Percentiles rank a stretch among this genome's conserved stretches.
Conservation (phyloP, 371 early-diverging fungal species). For the Mortierella sp. region DNA sequence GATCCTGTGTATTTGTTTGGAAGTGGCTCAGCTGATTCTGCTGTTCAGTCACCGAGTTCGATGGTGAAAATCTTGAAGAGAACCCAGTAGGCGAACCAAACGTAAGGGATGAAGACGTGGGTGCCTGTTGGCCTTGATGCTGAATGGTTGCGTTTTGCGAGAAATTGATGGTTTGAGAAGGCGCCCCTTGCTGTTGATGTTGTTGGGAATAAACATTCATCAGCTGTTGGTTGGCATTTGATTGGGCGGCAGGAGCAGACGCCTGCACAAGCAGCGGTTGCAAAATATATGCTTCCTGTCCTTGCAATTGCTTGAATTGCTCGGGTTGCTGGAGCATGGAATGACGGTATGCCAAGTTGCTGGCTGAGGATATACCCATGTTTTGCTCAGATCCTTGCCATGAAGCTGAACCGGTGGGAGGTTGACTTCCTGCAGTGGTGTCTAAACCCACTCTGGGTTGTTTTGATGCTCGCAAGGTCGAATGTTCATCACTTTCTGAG, state of each 20-base stretch:
- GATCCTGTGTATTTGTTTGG: slow-evolving; percentile 20
- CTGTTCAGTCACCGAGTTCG: slow-evolving; percentile 9
- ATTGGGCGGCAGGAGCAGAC: neutral
- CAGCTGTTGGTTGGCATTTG: slow-evolving; percentile 29
- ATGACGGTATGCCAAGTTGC: slow-evolving; percentile 16
- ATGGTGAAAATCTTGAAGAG: slow-evolving; percentile 2
- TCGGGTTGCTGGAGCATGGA: slow-evolving; percentile 15
- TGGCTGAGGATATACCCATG: neutral
- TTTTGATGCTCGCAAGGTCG: slow-evolving; percentile 19
- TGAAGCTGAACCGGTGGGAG: neutral
- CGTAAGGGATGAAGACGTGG: slow-evolving; percentile 36
- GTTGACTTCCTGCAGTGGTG: neutral
- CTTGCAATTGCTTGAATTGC: slow-evolving; percentile 16
- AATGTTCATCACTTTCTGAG: slow-evolving; percentile 14
- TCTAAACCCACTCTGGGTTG: slow-evolving; percentile 17
- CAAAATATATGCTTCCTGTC: slow-evolving; percentile 14
- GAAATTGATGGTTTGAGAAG: slow-evolving; percentile 34
- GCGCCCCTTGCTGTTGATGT: slow-evolving; percentile 34
- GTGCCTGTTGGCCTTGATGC: slow-evolving; percentile 31
- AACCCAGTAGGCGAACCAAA: slow-evolving; percentile 40
- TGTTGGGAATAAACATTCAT: slow-evolving; percentile 39
- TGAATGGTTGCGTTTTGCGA: slow-evolving; percentile 37
- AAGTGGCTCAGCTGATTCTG: slow-evolving; percentile 17
- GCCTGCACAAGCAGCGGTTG: slow-evolving; percentile 22
- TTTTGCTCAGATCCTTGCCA: slow-evolving; percentile 13